These are phyloP conservation scores for Salix udensis DNA, from an alignment of 345 rosid species.

Conservation along the genomic window DNA sequence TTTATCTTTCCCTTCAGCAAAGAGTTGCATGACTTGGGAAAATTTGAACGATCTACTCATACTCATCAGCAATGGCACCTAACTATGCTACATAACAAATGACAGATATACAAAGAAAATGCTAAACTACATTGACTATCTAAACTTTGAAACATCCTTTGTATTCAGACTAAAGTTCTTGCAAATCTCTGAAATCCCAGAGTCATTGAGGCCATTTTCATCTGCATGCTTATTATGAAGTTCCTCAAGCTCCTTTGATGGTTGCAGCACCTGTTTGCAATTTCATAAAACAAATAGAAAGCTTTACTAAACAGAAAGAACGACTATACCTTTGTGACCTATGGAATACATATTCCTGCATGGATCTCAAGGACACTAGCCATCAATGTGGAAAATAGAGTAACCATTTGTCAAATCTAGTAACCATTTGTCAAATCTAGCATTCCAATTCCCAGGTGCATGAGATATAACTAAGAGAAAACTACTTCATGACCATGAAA, in stretches of 20 bases:
- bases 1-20: background rate
- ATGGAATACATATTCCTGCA: background rate
- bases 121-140: slow-evolving; percentile 29
- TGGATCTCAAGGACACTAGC: background rate
- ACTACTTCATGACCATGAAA: background rate
- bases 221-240: slow-evolving; percentile 25
- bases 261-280: slow-evolving; percentile 49
- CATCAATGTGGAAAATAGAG: background rate
- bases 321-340: too few relatives aligned
- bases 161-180: slow-evolving; percentile 45
- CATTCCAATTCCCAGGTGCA: background rate
- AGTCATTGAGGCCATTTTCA: slow-evolving; percentile 42
- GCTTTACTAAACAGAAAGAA: background rate
- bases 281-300: background rate
- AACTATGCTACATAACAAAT: slow-evolving; percentile 6
- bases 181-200: slow-evolving; percentile 50
- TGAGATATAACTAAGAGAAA: background rate
- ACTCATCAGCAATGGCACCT: background rate
- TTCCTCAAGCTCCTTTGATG: slow-evolving; percentile 61
- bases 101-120: slow-evolving; percentile 1
- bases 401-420: background rate
- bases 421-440: background rate
- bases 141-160: slow-evolving; percentile 60
- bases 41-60: background rate
- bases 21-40: background rate